Conservation (phyloP, 208 protist species). For the Crithidia fasciculata region DNA sequence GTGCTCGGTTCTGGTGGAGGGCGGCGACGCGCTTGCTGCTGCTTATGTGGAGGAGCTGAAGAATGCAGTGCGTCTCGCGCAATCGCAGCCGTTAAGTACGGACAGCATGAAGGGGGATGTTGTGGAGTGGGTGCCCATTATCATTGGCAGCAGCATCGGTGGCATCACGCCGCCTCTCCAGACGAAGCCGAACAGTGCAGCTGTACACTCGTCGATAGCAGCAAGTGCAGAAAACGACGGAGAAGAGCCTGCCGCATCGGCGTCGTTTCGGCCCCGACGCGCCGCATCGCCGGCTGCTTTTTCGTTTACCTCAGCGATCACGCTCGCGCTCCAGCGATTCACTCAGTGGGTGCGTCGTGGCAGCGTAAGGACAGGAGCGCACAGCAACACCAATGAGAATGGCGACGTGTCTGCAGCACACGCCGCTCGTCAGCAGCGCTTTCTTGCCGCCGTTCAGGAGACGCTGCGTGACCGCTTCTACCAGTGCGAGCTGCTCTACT, state of each 20-base stretch:
- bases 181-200: too few relatives aligned
- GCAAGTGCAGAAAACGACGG: too few relatives aligned
- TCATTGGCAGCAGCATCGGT: not conserved
- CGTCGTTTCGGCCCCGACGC: not conserved
- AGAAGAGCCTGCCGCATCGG: not conserved
- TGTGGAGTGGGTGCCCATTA: conserved; percentile 26
- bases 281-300: not conserved
- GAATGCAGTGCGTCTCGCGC: conserved; percentile 13
- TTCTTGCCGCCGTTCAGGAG: conserved; percentile 28
- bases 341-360: not conserved
- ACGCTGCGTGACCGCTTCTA: conserved; percentile 40
- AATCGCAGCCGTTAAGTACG: too few relatives aligned
- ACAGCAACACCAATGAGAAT: not conserved
- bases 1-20: conserved; percentile 57
- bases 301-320: too few relatives aligned
- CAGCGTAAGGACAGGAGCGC: not conserved
- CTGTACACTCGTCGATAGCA: too few relatives aligned
- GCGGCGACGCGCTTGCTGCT: not conserved
- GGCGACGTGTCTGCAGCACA: not conserved
- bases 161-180: too few relatives aligned
- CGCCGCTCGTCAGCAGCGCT: conserved; percentile 1
- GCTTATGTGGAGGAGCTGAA: conserved; percentile 32
- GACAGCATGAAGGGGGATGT: not conserved
- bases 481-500: conserved; percentile 38
- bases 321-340: not conserved